Conservation (phyloP, 2,329 filamentous ascomycete species). For the Neonectria faginata region DNA sequence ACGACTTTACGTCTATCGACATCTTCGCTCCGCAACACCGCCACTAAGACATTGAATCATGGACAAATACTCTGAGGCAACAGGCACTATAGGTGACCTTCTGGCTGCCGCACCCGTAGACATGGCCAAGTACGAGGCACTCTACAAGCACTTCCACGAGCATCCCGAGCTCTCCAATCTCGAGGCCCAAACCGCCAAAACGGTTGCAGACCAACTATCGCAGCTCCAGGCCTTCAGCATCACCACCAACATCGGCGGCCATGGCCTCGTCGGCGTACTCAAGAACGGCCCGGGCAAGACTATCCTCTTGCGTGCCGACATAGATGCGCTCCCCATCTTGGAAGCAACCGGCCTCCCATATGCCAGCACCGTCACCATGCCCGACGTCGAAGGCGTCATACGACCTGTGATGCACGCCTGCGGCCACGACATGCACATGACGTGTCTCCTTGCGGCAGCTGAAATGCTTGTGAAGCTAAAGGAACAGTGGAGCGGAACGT, state of each 20-base stretch:
- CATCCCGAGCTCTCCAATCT: slow-evolving; percentile 70
- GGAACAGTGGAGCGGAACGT: slow-evolving; percentile 69
- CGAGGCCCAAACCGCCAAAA: slow-evolving; percentile 64
- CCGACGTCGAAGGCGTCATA: slow-evolving; percentile 12
- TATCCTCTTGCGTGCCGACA: slow-evolving; percentile 70
- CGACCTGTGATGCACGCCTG: slow-evolving; percentile 76
- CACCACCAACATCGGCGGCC: slow-evolving; percentile 62
- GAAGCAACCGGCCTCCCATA: slow-evolving; percentile 68
- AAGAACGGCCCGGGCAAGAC: slow-evolving; percentile 66
- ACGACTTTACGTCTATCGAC: background rate
- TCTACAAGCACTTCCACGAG: slow-evolving; percentile 69
- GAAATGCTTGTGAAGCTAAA: slow-evolving; percentile 58
- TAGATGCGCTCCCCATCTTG: slow-evolving; percentile 69
- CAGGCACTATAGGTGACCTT: background rate
- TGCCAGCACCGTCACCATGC: slow-evolving; percentile 53
- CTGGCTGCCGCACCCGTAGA: background rate
- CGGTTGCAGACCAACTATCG: slow-evolving; percentile 56
- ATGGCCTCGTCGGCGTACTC: slow-evolving; percentile 68
- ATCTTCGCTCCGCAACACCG: background rate
- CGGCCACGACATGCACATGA: slow-evolving; percentile 75
- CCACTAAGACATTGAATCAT: background rate
- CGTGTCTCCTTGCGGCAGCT: slow-evolving; percentile 66
- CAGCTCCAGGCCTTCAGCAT: slow-evolving; percentile 53
- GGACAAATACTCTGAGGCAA: background rate
- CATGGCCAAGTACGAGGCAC: slow-evolving; percentile 14